Evolutionary conservation across 2,329 filamentous ascomycete genomes (phyloP).

Genomic region (Colletotrichum echinochloae): DNA sequence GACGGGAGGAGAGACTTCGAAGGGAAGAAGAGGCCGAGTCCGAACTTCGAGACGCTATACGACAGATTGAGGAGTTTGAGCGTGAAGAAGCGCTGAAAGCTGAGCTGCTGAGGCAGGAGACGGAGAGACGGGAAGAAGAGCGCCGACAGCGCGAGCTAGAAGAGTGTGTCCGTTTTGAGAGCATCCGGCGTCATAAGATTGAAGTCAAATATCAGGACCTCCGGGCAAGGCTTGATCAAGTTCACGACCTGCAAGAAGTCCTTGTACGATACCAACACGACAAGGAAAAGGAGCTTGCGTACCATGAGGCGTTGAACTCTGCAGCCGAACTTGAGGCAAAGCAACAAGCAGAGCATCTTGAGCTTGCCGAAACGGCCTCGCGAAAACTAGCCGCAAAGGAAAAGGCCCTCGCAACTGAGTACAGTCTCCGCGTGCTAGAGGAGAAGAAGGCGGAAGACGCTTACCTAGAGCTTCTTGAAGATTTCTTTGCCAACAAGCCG

Average conservation of each 20-base stretch:
- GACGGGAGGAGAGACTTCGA: constrained; percentile 50
- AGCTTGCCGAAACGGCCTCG: constrained; percentile 45
- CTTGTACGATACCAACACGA: constrained; percentile 54
- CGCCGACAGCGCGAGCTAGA: constrained; percentile 52
- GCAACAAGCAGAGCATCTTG: constrained; percentile 50
- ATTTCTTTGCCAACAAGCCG: constrained; percentile 50
- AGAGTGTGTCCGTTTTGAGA: constrained; percentile 55
- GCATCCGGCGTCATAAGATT: constrained; percentile 54
- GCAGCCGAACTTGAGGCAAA: constrained; percentile 49
- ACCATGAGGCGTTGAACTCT: constrained; percentile 42
- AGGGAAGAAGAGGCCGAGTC: constrained; percentile 51
- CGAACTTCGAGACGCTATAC: constrained; percentile 52
- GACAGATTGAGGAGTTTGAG: constrained; percentile 61
- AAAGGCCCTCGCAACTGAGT: constrained; percentile 54
- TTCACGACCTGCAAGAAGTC: constrained; percentile 58
- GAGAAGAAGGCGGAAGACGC: constrained; percentile 59
- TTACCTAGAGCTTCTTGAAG: constrained; percentile 55
- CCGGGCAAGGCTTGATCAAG: constrained; percentile 49
- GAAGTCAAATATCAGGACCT: constrained; percentile 54
- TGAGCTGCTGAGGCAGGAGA: constrained; percentile 54
- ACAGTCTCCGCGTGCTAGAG: constrained; percentile 52
- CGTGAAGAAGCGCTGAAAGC: constrained; percentile 57
- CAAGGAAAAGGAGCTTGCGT: constrained; percentile 48
- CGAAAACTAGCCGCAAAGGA: constrained; percentile 51
- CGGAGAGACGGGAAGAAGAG: constrained; percentile 52